Percentiles rank a stretch among this genome's conserved stretches.
Conservation (phyloP, 768 basidiomycete species). For the Mycena olivaceomarginata region DNA sequence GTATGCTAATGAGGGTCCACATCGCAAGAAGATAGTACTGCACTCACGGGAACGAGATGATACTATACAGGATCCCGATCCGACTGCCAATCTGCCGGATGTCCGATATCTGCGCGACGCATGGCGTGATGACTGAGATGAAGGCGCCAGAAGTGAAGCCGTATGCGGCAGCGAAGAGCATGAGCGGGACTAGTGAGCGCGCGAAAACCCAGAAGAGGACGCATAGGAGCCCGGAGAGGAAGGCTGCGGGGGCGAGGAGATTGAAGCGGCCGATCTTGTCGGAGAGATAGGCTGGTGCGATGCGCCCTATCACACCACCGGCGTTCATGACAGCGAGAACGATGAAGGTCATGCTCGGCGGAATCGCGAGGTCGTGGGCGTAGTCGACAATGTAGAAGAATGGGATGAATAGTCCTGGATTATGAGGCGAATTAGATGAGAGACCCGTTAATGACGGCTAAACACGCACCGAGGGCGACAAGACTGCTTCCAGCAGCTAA, state of each 20-base stretch:
- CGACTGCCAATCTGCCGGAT: conserved; percentile 74
- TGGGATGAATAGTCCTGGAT: conserved; percentile 80
- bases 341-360: conserved; percentile 66
- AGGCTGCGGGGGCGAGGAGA: conserved; percentile 76
- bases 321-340: conserved; percentile 83
- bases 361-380: conserved; percentile 64
- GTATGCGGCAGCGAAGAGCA: conserved; percentile 73
- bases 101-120: conserved; percentile 80
- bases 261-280: conserved; percentile 82
- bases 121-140: conserved; percentile 80
- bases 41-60: conserved; percentile 84
- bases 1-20: conserved; percentile 20
- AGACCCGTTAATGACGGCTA: not conserved
- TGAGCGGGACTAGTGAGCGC: conserved; percentile 60
- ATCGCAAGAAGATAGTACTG: conserved; percentile 5
- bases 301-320: conserved; percentile 78
- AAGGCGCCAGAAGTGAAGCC: conserved; percentile 83
- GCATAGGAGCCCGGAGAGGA: conserved; percentile 77
- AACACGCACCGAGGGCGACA: conserved; percentile 76
- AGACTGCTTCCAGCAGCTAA: conserved; percentile 73
- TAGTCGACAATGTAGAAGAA: conserved; percentile 83
- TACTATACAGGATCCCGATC: conserved; percentile 78
- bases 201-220: conserved; percentile 76
- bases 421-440: not conserved
- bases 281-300: conserved; percentile 78